Base-by-base conservation (phyloP, 306 rosid genomes). In the Cyclanthera cordifolia region DNA sequence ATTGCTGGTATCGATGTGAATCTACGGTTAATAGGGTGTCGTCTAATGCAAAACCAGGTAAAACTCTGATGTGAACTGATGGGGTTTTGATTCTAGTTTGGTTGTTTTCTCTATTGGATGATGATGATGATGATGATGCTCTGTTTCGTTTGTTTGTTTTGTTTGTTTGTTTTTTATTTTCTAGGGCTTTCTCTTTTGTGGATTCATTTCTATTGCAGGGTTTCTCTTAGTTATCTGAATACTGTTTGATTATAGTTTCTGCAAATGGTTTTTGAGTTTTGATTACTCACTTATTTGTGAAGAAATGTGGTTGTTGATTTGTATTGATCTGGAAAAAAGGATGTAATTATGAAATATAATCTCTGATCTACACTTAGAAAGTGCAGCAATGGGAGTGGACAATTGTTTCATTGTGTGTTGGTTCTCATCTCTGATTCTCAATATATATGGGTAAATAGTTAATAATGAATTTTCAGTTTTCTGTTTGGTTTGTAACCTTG, bases 31-130 rank as follows among this genome's bases (percentile, higher is more conserved):
- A 85, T 84, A 80, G 89, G 82, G 93, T 93, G 51, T 87, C 98
- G 28, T 83, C 91, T 77, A 93, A 93, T 82, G 90, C 85, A 68
- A 94, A 94, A 76, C 74, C 97, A 82, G 99, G 97, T 94, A 32
- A 58, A 9, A 32, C 24, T 59, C 46, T 32, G 24, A 59, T 59
- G 11, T 11, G n/a, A 60, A 34, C 67, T 56, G 4, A 17, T 60
- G 32, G 69, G 53, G 21, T 16, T 53, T 11, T 39, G 67, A 73
- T 53, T 13, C 54, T 51, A 14, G 15, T 41, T 41, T 28, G 11
- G 7, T 71, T 3, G 39, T 71, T 32, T 14, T 34, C 5, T 15
- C 17, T 17, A 17, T 27, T 45, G 4, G 68, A 53, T 39, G 20
- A 59, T 25, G 55, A 30, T 8, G 14, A 58, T 53, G 39, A 55